Evolutionary conservation across 2,329 filamentous ascomycete species (phyloP), one percentile per base, ranked within the genome.

Genomic region (Penicillium sp.): DNA sequence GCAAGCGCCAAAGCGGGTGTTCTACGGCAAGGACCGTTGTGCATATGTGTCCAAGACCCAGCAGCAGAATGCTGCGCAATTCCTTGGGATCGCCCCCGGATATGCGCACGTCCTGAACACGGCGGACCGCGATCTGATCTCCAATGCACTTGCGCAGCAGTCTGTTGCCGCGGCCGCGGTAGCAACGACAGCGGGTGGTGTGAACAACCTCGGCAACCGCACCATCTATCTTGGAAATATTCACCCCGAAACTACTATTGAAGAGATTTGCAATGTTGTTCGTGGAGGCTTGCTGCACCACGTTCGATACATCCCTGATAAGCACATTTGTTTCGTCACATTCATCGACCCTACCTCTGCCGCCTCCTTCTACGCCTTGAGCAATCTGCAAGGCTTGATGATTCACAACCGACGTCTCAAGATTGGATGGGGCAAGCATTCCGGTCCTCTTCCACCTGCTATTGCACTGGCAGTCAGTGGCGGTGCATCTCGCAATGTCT

Each of bases 351-450:
- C 94, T 8, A 99, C 94, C 23, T 95, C 94, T 3, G 94, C 94
- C 23, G 94, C 94, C 38, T 97, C 93, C 1, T 99, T 99, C 79
- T 99, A 97, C 67, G 94, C 94, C 39, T 80, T 99, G 56, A 97
- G 92, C 82, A 97, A 97, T 76, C 81, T 99, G 27, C 94, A 99
- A 72, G 94, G 94, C 23, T 79, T 99, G 61, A 99, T 99, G 94
- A 99, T 99, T 67, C 94, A 99, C 79, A 99, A 99, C 77, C 86
- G 94, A 60, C 87, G 94, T 49, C 81, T 99, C 63, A 99, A 99
- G 83, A 97, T 99, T 72, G 94, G 94, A 62, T 99, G 94, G 94
- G 94, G 94, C 61, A 99, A 99, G 81, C 94, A 99, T 76, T 99
- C 94, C 4, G 94, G 94, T 57, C 93, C 92, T 63, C 85, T 99